Conservation (phyloP, 768 basidiomycete species). For the Pholiota molesta region DNA sequence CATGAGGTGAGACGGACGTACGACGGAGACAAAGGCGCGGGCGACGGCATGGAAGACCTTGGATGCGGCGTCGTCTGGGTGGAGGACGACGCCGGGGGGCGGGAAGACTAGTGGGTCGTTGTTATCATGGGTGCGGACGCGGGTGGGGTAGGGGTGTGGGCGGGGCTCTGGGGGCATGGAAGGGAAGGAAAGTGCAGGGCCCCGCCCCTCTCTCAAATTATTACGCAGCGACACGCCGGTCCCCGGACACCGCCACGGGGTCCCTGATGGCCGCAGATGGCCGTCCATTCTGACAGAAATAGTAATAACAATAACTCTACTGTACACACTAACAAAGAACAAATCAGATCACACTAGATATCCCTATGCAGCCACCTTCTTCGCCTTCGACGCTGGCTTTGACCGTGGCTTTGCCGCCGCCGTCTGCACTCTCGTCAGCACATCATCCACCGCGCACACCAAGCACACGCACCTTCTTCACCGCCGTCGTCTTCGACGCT, state of each 20-base stretch:
- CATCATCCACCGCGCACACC: neutral
- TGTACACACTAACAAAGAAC: constrained; percentile 22
- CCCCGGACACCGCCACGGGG: constrained; percentile 23
- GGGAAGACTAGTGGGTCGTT: constrained; percentile 49
- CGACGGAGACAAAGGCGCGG: constrained; percentile 73
- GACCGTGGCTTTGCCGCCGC: constrained; percentile 34
- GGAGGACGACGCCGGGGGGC: constrained; percentile 64
- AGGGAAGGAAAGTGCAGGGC: constrained; percentile 25
- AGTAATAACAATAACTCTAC: constrained; percentile 18
- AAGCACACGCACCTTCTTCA: constrained; percentile 26
- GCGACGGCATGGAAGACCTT: constrained; percentile 78
- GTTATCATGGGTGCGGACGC: constrained; percentile 39
- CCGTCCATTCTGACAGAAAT: constrained; percentile 18
- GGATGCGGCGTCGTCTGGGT: constrained; percentile 71
- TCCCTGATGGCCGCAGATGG: constrained; percentile 28
- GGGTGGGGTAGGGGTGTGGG: constrained; percentile 52
- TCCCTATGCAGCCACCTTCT: constrained; percentile 24
- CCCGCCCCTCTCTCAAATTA: constrained; percentile 18
- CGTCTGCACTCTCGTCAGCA: constrained; percentile 33
- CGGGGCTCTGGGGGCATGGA: constrained; percentile 22
- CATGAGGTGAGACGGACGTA: constrained; percentile 38
- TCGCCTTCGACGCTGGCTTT: constrained; percentile 33
- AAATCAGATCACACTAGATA: constrained; percentile 15
- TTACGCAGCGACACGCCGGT: neutral
- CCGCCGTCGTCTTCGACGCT: constrained; percentile 39